Conservation (phyloP, 164 flowering plant species). For the Annona cherimola region DNA sequence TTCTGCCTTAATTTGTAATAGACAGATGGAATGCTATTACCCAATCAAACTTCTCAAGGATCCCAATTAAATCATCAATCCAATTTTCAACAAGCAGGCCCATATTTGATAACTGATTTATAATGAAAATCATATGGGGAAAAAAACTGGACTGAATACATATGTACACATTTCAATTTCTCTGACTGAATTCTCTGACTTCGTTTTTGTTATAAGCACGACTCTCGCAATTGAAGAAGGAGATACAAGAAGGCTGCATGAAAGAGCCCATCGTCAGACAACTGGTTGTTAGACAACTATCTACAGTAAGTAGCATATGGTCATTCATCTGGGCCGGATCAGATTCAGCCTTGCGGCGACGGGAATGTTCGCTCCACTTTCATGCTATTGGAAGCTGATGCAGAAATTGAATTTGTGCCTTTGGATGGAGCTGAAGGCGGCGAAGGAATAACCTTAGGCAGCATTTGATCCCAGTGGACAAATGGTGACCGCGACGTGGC, state of each 20-base stretch:
- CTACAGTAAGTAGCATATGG: background rate
- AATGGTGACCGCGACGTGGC: background rate
- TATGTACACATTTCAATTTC: background rate
- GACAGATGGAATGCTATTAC: too few relatives aligned
- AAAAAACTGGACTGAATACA: background rate
- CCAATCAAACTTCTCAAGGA: too few relatives aligned
- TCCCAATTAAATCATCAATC: too few relatives aligned
- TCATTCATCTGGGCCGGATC: background rate
- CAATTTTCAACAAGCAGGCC: too few relatives aligned
- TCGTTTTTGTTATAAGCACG: background rate
- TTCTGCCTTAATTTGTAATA: too few relatives aligned
- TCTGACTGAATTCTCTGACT: background rate
- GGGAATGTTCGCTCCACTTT: background rate
- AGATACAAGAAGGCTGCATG: background rate
- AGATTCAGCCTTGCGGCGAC: slow-evolving; percentile 1
- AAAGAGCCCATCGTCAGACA: background rate
- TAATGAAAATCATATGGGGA: too few relatives aligned
- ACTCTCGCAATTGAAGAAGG: background rate
- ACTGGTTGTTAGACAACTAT: background rate
- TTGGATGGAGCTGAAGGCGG: slow-evolving; percentile 5
- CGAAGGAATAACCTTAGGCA: slow-evolving; percentile 2
- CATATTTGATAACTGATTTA: too few relatives aligned
- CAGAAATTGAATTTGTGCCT: slow-evolving; percentile 1
- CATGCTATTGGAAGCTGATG: background rate
- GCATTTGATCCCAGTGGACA: background rate